Evolutionary conservation across 2,329 filamentous ascomycete genomes (phyloP).

Genomic region (Fusarium scirpi): DNA sequence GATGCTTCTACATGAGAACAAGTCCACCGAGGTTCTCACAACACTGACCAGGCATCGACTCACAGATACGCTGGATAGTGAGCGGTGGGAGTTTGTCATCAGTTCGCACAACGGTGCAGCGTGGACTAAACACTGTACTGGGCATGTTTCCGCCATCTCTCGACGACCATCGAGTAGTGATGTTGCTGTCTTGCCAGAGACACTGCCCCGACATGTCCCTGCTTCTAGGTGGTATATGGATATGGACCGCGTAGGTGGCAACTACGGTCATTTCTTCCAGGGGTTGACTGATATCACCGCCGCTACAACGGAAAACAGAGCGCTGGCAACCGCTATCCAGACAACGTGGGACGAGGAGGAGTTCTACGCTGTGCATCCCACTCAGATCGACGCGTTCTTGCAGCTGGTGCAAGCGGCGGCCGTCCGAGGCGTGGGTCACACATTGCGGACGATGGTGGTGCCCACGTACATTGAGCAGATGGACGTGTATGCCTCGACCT

Average conservation of each 20-base stretch:
- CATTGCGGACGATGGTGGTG: slow-evolving; percentile 11
- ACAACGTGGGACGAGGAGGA: slow-evolving; percentile 6
- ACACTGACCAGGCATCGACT: slow-evolving; percentile 43
- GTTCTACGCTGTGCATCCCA: slow-evolving; percentile 23
- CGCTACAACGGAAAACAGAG: slow-evolving; percentile 8
- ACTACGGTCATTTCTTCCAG: slow-evolving; percentile 11
- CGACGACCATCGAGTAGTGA: slow-evolving; percentile 8
- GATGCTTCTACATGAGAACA: slow-evolving; percentile 46
- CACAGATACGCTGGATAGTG: slow-evolving; percentile 42
- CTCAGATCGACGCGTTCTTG: slow-evolving; percentile 16
- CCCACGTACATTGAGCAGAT: slow-evolving; percentile 12
- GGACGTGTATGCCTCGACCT: slow-evolving; percentile 3
- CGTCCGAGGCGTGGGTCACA: slow-evolving; percentile 8
- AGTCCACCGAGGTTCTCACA: slow-evolving; percentile 50
- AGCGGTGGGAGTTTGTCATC: slow-evolving; percentile 51
- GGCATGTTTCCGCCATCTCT: slow-evolving; percentile 12
- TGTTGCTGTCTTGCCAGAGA: slow-evolving; percentile 3
- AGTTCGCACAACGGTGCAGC: slow-evolving; percentile 35
- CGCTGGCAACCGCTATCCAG: slow-evolving; percentile 6
- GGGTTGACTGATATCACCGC: slow-evolving; percentile 8
- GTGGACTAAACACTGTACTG: slow-evolving; percentile 44
- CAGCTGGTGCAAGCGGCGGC: slow-evolving; percentile 16
- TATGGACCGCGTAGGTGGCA: slow-evolving; percentile 12
- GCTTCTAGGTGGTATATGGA: slow-evolving; percentile 9
- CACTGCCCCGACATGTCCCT: slow-evolving; percentile 2